Conservation (phyloP, 148 eudicot genomes). For the Vaccinium corymbosum region DNA sequence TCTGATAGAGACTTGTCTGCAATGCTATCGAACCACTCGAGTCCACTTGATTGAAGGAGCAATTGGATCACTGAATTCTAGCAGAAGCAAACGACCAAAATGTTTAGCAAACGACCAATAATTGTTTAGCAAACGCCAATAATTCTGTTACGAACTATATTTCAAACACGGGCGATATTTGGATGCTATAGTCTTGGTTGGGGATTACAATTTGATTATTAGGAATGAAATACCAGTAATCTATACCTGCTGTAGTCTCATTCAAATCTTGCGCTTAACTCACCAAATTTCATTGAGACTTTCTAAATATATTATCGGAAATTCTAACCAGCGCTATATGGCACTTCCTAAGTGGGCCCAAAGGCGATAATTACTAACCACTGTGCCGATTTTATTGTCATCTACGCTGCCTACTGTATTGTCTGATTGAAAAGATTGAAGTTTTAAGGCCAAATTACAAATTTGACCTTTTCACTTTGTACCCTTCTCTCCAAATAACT, state of each 20-base stretch:
- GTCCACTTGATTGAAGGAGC: conserved; percentile 44
- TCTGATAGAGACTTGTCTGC: conserved; percentile 36
- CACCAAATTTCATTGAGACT: not conserved
- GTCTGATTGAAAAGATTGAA: too few species aligned
- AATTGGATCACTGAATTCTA: conserved; percentile 46
- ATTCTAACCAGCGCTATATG: too few species aligned
- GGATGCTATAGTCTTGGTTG: not conserved
- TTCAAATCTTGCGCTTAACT: too few species aligned
- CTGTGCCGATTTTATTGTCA: too few species aligned
- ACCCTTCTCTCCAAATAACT: too few species aligned
- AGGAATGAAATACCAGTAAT: not conserved
- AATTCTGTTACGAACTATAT: not conserved
- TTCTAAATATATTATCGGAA: not conserved
- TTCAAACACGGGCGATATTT: not conserved
- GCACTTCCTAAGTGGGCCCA: too few species aligned
- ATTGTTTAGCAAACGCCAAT: not conserved
- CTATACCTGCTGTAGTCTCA: not conserved
- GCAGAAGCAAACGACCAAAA: not conserved
- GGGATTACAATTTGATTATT: not conserved
- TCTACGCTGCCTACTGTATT: too few species aligned
- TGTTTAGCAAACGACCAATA: not conserved
- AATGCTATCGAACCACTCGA: conserved; percentile 52
- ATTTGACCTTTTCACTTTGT: too few species aligned
- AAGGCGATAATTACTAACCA: too few species aligned
- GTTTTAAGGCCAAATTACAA: too few species aligned